Evolutionary conservation across 495 filamentous ascomycete species (phyloP).

Genomic region (Aspergillus taichungensis): DNA sequence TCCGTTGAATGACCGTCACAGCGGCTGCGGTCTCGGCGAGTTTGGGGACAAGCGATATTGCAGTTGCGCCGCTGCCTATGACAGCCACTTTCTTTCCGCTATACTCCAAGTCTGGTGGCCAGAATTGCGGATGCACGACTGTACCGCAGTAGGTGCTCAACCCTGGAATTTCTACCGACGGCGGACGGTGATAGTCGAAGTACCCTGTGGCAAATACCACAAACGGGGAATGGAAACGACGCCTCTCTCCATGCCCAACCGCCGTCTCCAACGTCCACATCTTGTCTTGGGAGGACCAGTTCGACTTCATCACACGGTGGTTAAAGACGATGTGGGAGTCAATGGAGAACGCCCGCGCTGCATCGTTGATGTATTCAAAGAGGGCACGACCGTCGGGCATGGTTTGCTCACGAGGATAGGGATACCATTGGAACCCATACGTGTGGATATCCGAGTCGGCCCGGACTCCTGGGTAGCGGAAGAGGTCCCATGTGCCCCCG

Average conservation of each 20-base stretch:
- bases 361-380: conserved; percentile 46
- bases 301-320: conserved; percentile 40
- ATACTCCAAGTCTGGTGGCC: conserved; percentile 33
- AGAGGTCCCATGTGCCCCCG: conserved; percentile 57
- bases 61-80: conserved; percentile 42
- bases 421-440: conserved; percentile 52
- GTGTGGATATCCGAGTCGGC: conserved; percentile 50
- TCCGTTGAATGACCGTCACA: conserved; percentile 40
- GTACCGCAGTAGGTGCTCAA: conserved; percentile 19
- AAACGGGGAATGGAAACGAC: conserved; percentile 9
- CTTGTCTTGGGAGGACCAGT: conserved; percentile 39
- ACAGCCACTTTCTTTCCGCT: conserved; percentile 36
- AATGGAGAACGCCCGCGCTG: conserved; percentile 42
- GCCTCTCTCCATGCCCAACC: conserved; percentile 18
- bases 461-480: conserved; percentile 51
- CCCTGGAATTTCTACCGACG: conserved; percentile 30
- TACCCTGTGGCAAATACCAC: conserved; percentile 13
- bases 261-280: conserved; percentile 30
- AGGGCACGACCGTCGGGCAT: conserved; percentile 49
- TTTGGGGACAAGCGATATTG: conserved; percentile 32
- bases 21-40: conserved; percentile 22
- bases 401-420: conserved; percentile 42
- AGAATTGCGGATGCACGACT: conserved; percentile 34
- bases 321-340: conserved; percentile 44
- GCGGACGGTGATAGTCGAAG: conserved; percentile 40